A percentile compares a stretch with the other conserved stretches of the same genome.
phyloP scores from a whole-genome alignment of 106 monocot genomes.

The Dioscorea alata region DNA sequence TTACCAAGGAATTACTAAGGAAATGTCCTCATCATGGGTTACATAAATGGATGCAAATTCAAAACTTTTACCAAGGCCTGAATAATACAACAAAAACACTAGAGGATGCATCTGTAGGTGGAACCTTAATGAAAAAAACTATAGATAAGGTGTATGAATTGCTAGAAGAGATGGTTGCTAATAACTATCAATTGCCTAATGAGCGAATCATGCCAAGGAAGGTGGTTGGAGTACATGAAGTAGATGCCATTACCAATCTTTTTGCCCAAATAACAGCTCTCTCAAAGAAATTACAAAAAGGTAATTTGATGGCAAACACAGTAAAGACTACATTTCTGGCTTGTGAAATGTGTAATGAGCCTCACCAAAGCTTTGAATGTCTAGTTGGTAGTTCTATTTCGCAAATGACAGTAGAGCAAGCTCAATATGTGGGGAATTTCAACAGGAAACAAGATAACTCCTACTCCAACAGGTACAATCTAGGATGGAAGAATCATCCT shows the following conservation, averaged over 20 bases:
- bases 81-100: not conserved
- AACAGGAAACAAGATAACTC: no score
- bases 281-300: no score
- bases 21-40: constrained; percentile 6
- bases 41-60: constrained; percentile 2
- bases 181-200: constrained; percentile 3
- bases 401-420: no score
- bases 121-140: not conserved
- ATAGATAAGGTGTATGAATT: not conserved
- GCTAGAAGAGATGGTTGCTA: not conserved
- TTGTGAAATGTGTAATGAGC: no score
- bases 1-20: constrained; percentile 3
- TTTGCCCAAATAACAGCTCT: not conserved
- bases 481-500: no score
- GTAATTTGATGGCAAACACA: no score
- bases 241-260: not conserved
- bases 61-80: constrained; percentile 4
- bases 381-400: no score
- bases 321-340: no score
- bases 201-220: not conserved
- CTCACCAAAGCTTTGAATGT: no score
- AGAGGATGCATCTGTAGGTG: constrained; percentile 1
- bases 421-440: no score
- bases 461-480: no score
- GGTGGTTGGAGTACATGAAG: not conserved